Conservation (phyloP, 2,329 filamentous ascomycete species). For the Penicillium sp. region DNA sequence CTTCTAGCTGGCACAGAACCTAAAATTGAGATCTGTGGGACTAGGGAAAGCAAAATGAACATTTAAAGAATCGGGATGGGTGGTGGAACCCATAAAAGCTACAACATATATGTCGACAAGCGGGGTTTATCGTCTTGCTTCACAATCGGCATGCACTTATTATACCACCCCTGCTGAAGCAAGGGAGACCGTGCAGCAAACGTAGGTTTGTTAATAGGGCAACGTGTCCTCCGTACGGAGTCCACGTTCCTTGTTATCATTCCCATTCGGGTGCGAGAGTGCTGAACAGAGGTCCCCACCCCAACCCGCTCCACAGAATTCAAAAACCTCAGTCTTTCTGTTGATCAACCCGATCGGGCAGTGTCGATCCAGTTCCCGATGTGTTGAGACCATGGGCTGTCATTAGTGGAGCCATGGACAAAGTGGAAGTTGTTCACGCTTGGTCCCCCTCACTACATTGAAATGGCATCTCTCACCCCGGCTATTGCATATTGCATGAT, state of each 20-base stretch:
- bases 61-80: neutral
- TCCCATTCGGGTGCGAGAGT: too few species aligned
- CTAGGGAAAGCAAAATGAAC: neutral
- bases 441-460: neutral
- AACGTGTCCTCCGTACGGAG: neutral
- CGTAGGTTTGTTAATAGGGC: neutral
- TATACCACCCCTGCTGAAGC: neutral
- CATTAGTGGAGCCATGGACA: slow-evolving; percentile 1
- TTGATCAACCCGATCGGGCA: slow-evolving; percentile 6
- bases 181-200: neutral
- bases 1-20: neutral
- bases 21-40: neutral
- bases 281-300: neutral
- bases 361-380: slow-evolving; percentile 25
- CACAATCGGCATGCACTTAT: neutral
- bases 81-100: neutral
- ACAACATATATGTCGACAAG: neutral
- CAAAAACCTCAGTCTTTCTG: neutral
- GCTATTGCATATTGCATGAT: neutral
- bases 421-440: neutral
- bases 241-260: neutral
- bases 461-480: neutral
- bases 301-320: neutral
- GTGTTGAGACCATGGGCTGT: slow-evolving; percentile 8
- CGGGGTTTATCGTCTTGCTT: neutral